phyloP scores from a whole-genome alignment of 176 grass and related monocot species.

The Aechmea fasciata region DNA sequence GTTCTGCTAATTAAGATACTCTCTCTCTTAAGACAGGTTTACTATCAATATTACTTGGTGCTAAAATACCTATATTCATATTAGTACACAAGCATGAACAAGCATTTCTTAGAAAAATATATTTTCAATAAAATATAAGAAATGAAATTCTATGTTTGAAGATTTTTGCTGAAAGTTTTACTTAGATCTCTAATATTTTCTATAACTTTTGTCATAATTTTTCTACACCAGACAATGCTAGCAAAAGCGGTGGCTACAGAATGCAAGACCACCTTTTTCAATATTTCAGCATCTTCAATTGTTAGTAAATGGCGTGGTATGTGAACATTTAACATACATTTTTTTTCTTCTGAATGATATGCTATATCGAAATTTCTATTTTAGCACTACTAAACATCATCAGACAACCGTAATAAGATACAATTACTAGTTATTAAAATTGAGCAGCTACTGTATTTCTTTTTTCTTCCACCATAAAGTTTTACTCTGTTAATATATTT shows the following conservation, averaged over 20 bases:
- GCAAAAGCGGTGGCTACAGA: conserved; percentile 96
- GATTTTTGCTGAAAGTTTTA: background rate
- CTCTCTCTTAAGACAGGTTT: no score
- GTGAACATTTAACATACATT: background rate
- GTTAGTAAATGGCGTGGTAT: conserved; percentile 94
- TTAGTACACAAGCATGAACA: no score
- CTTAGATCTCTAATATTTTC: background rate
- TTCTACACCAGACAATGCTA: conserved; percentile 80
- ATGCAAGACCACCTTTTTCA: conserved; percentile 96
- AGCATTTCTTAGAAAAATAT: no score
- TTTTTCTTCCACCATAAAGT: no score
- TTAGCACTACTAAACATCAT: background rate
- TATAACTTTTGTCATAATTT: background rate
- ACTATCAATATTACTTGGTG: no score
- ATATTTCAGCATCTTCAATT: conserved; percentile 93
- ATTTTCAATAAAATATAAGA: no score
- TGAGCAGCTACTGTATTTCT: no score
- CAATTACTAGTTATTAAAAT: background rate
- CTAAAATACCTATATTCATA: no score
- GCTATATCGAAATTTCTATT: background rate
- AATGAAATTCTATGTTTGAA: no score
- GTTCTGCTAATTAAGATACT: no score
- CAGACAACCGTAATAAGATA: background rate
- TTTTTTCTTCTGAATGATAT: background rate
- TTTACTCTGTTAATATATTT: background rate